Conservation (phyloP, 208 protist species). For the Leishmania tropica region DNA sequence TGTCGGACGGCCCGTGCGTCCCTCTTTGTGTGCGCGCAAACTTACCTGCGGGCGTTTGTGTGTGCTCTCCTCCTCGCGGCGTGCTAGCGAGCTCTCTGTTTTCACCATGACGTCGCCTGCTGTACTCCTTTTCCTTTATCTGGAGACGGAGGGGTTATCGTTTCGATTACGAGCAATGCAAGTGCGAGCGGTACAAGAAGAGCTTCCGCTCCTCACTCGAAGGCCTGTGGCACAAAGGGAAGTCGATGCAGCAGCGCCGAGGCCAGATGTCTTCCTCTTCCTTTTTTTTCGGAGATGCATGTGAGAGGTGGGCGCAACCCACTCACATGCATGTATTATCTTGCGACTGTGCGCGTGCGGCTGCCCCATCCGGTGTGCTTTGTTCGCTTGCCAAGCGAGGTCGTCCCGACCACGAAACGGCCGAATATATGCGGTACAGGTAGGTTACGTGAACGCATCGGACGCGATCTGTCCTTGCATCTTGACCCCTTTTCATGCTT, state of each 20-base stretch:
- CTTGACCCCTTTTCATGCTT: background rate
- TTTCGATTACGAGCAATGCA: background rate
- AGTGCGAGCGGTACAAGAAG: background rate
- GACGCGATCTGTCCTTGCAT: background rate
- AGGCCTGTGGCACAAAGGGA: background rate
- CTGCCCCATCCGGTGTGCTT: background rate
- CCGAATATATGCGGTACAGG: background rate
- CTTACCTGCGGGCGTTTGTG: background rate
- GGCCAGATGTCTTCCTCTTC: background rate
- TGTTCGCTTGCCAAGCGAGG: no score
- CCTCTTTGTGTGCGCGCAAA: background rate
- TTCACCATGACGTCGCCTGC: background rate
- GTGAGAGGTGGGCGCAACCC: background rate
- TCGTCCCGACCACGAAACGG: background rate
- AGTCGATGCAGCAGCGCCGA: background rate
- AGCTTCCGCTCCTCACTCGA: background rate
- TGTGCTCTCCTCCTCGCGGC: background rate
- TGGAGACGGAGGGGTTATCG: background rate
- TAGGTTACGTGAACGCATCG: no score
- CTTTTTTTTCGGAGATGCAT: background rate
- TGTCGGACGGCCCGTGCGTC: background rate
- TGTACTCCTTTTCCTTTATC: background rate
- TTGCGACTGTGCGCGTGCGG: background rate
- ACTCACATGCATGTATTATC: background rate
- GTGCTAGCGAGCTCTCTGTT: background rate